These are phyloP conservation scores for Phlyctochytrium bullatum DNA, from an alignment of 192 early-diverging fungal species.

Conservation along the genomic window DNA sequence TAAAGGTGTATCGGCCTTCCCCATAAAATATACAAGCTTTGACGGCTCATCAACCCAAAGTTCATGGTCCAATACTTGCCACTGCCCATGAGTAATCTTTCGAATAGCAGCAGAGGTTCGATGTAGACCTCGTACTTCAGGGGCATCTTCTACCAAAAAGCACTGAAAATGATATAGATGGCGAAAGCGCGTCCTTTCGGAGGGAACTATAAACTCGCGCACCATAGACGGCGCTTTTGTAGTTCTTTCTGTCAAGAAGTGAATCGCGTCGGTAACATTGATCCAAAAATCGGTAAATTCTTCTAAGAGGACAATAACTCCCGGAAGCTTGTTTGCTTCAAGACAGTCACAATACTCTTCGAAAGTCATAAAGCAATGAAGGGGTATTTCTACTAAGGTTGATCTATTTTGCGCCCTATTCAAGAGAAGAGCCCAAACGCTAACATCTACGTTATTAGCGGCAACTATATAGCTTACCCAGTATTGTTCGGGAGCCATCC, in stretches of 20 bases:
- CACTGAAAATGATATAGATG: slow-evolving; percentile 52
- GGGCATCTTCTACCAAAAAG: background rate
- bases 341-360: slow-evolving; percentile 39
- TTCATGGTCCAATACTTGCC: slow-evolving; percentile 56
- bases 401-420: slow-evolving; percentile 52
- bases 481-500: slow-evolving; percentile 61
- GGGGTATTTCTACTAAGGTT: slow-evolving; percentile 49
- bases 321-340: background rate
- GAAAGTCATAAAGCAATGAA: slow-evolving; percentile 46
- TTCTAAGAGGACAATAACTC: slow-evolving; percentile 48
- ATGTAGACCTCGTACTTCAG: too few species aligned
- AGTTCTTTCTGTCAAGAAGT: slow-evolving; percentile 10
- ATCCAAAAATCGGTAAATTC: slow-evolving; percentile 58
- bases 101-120: too few species aligned
- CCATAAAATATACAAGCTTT: slow-evolving; percentile 60
- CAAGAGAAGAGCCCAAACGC: slow-evolving; percentile 60
- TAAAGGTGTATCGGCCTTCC: slow-evolving; percentile 52
- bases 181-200: slow-evolving; percentile 59
- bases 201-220: slow-evolving; percentile 47
- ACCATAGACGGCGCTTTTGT: background rate
- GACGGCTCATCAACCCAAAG: slow-evolving; percentile 51
- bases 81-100: slow-evolving; percentile 58
- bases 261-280: slow-evolving; percentile 48
- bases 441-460: slow-evolving; percentile 11
- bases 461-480: slow-evolving; percentile 31